phyloP scores from a whole-genome alignment of 1,284 basidiomycete species.

The Rugiboletus extremiorientalis region DNA sequence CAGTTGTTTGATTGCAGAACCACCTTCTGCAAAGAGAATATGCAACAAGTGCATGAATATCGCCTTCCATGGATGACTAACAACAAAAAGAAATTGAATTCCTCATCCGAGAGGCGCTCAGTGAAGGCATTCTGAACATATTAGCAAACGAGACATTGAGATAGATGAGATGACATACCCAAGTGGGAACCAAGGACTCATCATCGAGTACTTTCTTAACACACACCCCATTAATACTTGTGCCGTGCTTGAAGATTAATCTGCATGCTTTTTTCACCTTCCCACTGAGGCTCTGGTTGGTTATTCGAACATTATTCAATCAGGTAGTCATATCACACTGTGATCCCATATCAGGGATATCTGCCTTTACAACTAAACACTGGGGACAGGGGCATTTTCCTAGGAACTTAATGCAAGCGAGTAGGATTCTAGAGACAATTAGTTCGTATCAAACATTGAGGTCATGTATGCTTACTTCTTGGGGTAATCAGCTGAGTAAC shows the following conservation, averaged over 20 bases:
- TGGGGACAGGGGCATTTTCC: background rate
- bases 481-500: conserved; percentile 33
- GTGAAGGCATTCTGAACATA: conserved; percentile 4
- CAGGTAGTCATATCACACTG: background rate
- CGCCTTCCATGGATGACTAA: background rate
- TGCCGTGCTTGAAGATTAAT: background rate
- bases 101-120: background rate
- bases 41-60: background rate
- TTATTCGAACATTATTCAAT: no score
- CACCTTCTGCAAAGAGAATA: background rate
- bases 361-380: background rate
- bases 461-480: conserved; percentile 38
- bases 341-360: background rate
- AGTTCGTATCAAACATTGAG: no score
- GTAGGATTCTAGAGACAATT: no score
- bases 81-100: background rate
- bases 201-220: background rate
- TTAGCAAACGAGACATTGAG: background rate
- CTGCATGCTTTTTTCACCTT: background rate
- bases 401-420: background rate
- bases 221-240: no score
- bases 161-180: background rate
- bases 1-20: background rate
- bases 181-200: background rate
- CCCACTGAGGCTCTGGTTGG: no score